phyloP scores from a whole-genome alignment of 225 moss, liverwort and hornwort genomes.

The Rhytidiadelphus loreus region DNA sequence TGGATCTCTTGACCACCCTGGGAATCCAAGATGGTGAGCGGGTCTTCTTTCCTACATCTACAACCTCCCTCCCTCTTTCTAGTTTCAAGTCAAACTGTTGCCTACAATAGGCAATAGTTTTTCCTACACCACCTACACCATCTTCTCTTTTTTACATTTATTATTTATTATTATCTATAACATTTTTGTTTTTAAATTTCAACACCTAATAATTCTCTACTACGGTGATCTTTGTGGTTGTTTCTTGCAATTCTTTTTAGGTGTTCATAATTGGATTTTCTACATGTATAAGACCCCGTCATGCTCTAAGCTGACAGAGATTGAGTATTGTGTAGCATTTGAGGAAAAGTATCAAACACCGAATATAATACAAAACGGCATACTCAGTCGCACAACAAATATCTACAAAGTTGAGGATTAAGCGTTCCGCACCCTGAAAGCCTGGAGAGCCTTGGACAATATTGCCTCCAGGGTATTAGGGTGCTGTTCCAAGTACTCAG shows the following conservation, averaged over 20 bases:
- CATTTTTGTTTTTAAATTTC: neutral
- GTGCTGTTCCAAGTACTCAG: conserved; percentile 92
- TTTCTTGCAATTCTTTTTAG: neutral
- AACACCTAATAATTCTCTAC: neutral
- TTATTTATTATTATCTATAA: neutral
- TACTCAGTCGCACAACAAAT: neutral
- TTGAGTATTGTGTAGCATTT: neutral
- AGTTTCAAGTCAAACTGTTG: neutral
- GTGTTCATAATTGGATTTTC: neutral
- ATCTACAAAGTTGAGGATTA: neutral
- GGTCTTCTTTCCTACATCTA: neutral
- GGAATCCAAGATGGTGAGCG: neutral
- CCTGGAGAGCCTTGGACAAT: conserved; percentile 88
- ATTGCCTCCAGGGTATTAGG: conserved; percentile 81
- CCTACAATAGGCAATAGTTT: neutral
- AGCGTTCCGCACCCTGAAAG: conserved; percentile 49
- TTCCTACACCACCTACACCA: neutral
- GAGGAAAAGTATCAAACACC: neutral
- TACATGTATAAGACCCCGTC: neutral
- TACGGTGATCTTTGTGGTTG: neutral
- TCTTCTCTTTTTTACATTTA: neutral
- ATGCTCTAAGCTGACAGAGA: neutral
- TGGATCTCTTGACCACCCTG: neutral
- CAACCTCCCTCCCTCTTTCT: neutral
- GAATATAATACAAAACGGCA: neutral